Percentiles rank a stretch among this genome's conserved stretches.
These are phyloP conservation scores for Rhizopogon rudus DNA, from an alignment of 768 basidiomycete species.

Conservation along the genomic window DNA sequence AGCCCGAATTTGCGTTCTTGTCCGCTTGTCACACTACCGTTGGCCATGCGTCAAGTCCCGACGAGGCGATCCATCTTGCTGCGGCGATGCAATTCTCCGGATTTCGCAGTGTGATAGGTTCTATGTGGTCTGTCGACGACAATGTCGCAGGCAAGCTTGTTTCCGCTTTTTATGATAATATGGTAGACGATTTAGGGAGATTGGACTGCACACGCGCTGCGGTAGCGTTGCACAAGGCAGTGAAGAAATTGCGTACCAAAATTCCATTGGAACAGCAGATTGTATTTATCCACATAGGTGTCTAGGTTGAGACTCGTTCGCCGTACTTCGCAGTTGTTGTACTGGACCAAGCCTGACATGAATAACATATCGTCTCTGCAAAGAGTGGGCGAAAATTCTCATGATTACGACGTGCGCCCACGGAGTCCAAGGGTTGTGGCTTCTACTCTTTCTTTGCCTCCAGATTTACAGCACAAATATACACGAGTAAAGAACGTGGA, in stretches of 20 bases:
- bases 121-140: constrained; percentile 27
- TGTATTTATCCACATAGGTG: constrained; percentile 21
- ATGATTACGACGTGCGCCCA: too few relatives aligned
- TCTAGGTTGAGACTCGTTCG: neutral
- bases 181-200: constrained; percentile 3
- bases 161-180: constrained; percentile 12
- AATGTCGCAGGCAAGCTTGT: constrained; percentile 12
- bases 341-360: too few relatives aligned
- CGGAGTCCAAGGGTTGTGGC: too few relatives aligned
- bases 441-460: too few relatives aligned
- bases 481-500: neutral
- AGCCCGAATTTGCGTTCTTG: constrained; percentile 23
- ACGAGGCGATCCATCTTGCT: too few relatives aligned
- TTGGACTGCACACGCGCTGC: neutral
- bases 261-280: constrained; percentile 20
- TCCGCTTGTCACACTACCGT: constrained; percentile 29
- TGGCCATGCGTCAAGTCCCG: constrained; percentile 9
- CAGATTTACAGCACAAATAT: neutral
- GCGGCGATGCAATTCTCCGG: too few relatives aligned
- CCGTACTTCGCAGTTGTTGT: too few relatives aligned
- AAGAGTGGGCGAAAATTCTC: too few relatives aligned
- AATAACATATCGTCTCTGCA: too few relatives aligned
- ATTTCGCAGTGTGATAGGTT: constrained; percentile 10
- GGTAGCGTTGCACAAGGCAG: neutral
- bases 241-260: constrained; percentile 7